phyloP scores from a whole-genome alignment of 306 rosid species.

The Malus fusca region DNA sequence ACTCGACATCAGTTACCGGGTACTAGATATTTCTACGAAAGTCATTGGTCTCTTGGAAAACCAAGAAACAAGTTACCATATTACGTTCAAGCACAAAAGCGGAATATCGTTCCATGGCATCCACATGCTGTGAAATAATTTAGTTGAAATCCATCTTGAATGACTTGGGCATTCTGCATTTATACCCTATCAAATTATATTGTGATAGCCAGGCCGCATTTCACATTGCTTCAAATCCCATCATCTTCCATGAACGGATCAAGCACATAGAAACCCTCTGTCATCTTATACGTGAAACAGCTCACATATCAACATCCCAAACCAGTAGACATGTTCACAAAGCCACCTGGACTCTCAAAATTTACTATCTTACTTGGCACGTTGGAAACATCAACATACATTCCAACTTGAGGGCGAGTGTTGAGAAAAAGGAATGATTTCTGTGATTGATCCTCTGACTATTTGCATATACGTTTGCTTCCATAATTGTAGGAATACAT shows the following conservation, averaged over 20 bases:
- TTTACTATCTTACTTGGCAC: too few species aligned
- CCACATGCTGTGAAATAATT: neutral
- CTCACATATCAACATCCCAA: neutral
- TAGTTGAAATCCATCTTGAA: neutral
- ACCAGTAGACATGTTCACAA: neutral
- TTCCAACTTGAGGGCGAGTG: too few species aligned
- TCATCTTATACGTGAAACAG: neutral
- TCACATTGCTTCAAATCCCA: neutral
- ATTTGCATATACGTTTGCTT: too few species aligned
- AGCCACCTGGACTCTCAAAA: neutral
- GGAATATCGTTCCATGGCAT: neutral
- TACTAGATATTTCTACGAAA: neutral
- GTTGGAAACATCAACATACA: too few species aligned
- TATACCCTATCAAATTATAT: neutral
- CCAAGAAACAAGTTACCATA: neutral
- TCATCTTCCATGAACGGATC: neutral
- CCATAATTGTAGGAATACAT: too few species aligned
- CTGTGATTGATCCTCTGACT: too few species aligned
- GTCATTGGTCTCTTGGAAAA: neutral
- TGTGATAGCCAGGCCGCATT: neutral
- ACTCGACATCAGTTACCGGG: neutral
- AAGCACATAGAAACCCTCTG: neutral
- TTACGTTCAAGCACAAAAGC: neutral
- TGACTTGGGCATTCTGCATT: neutral
- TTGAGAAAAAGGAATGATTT: too few species aligned